Conservation (phyloP, 768 basidiomycete species). For the Agaricus bisporus region DNA sequence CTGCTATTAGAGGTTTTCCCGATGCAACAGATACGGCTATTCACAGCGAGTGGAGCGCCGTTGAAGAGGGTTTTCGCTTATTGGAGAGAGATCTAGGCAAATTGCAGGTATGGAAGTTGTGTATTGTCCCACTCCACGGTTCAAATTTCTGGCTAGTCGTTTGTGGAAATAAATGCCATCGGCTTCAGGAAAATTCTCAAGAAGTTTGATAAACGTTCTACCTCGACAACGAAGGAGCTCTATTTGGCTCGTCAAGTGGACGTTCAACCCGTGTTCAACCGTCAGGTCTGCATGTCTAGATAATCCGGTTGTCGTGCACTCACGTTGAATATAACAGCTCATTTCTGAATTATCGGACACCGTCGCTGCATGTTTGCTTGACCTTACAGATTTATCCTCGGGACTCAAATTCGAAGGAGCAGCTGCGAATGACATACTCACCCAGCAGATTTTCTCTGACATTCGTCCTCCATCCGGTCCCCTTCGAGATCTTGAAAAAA, state of each 20-base stretch:
- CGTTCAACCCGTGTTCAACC: slow-evolving; percentile 96
- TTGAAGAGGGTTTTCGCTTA: slow-evolving; percentile 93
- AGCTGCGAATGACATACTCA: slow-evolving; percentile 69
- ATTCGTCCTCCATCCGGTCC: slow-evolving; percentile 59
- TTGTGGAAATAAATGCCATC: slow-evolving; percentile 94
- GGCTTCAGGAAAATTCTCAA: slow-evolving; percentile 97
- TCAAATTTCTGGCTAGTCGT: slow-evolving; percentile 55
- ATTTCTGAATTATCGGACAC: slow-evolving; percentile 94
- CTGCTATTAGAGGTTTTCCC: slow-evolving; percentile 67
- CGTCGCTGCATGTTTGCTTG: slow-evolving; percentile 76
- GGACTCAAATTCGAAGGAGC: slow-evolving; percentile 76
- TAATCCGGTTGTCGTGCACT: slow-evolving; percentile 1
- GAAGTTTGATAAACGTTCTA: slow-evolving; percentile 97
- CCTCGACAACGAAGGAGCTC: slow-evolving; percentile 91
- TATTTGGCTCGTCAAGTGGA: slow-evolving; percentile 96
- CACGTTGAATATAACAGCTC: slow-evolving; percentile 43
- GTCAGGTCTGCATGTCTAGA: slow-evolving; percentile 56
- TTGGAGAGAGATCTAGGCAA: slow-evolving; percentile 93
- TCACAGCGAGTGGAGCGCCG: slow-evolving; percentile 90
- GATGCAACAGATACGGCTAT: slow-evolving; percentile 57
- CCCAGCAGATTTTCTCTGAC: slow-evolving; percentile 65
- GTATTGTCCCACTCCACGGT: not conserved
- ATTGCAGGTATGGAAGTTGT: slow-evolving; percentile 61
- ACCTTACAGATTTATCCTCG: slow-evolving; percentile 69
- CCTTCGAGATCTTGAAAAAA: slow-evolving; percentile 84